Conservation (phyloP, 1,284 basidiomycete genomes). For the Rhodotorula sp. region DNA sequence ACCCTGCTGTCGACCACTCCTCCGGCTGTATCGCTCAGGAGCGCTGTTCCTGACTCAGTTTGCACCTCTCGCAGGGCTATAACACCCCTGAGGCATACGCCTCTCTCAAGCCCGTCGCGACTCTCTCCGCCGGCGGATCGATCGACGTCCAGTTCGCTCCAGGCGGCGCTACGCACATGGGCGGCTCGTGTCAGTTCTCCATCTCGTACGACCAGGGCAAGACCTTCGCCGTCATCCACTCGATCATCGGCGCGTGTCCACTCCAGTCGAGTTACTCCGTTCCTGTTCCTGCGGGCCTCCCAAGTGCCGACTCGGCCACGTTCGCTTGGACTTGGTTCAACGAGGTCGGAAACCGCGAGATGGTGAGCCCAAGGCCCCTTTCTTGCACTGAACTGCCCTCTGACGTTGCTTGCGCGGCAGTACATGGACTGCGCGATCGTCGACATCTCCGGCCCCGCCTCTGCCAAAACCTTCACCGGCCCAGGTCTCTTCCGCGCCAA, state of each 20-base stretch:
- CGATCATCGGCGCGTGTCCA: slow-evolving; percentile 51
- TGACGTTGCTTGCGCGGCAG: slow-evolving; percentile 3
- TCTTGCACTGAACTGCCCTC: neutral
- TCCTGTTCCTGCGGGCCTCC: slow-evolving; percentile 48
- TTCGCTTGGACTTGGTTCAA: slow-evolving; percentile 55
- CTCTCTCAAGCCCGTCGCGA: slow-evolving; percentile 45
- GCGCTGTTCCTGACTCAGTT: neutral
- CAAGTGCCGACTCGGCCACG: slow-evolving; percentile 49
- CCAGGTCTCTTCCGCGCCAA: slow-evolving; percentile 53
- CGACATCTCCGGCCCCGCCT: slow-evolving; percentile 44
- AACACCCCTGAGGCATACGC: slow-evolving; percentile 45
- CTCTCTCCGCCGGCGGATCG: slow-evolving; percentile 44
- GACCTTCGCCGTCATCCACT: slow-evolving; percentile 51
- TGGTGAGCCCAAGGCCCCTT: neutral
- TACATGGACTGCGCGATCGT: slow-evolving; percentile 53
- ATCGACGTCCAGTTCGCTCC: slow-evolving; percentile 43
- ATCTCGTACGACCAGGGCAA: slow-evolving; percentile 51
- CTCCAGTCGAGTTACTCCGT: slow-evolving; percentile 45
- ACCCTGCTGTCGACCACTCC: neutral
- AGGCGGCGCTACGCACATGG: slow-evolving; percentile 50
- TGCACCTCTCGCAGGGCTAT: slow-evolving; percentile 45
- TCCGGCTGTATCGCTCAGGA: too few relatives aligned
- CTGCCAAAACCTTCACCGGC: slow-evolving; percentile 43
- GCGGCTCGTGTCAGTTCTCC: slow-evolving; percentile 52
- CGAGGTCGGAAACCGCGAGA: slow-evolving; percentile 20